Base-by-base conservation (phyloP, 1,139 yeast genomes). In the Sugiyamaella neomexicana region DNA sequence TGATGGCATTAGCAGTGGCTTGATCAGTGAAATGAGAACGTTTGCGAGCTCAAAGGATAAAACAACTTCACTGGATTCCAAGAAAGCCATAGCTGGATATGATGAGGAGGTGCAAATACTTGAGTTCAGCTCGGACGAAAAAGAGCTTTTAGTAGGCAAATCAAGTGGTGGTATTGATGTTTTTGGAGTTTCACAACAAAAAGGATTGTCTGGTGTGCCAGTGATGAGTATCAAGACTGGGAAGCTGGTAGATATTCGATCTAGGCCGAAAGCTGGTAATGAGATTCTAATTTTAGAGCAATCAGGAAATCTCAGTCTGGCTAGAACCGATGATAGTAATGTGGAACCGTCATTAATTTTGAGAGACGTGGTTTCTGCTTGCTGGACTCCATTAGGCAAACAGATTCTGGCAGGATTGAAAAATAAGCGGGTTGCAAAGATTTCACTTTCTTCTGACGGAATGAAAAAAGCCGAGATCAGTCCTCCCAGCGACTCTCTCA, bases 311-410 rank as follows among this genome's bases (percentile, higher is more conserved):
- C 29, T 50, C 13, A 39, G 31, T 13, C 29, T 47, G 32, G 40
- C 17, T 6, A 39, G 36, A 15, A 47, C 45, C 15, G 40, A 47
- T 40, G 39, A 16, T 6, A 20, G 16, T 9, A 41, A 36, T 2
- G 41, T n/a, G 25, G 5, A 20, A 5, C 25, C 25, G 10, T 40
- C 48, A 15, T 12, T 41, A 7, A 27, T 52, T 2, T 23, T 38
- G 7, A 15, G 58, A 0, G 62, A 62, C 12, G 64, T 68, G 10
- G 43, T 64, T 0, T 63, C 68, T 10, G 60, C 68, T 39, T 59
- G 68, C 20, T 72, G 73, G 72, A 68, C 75, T 2, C 69, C 72
- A 15, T 61, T 60, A 48, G 75, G 74, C 9, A 68, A 69, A 47
- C 69, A 70, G 50, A 56, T 72, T 9, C 61, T 66, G 7, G 59